Conservation (phyloP, 2,329 filamentous ascomycete genomes). For the Arthroderma sp. region DNA sequence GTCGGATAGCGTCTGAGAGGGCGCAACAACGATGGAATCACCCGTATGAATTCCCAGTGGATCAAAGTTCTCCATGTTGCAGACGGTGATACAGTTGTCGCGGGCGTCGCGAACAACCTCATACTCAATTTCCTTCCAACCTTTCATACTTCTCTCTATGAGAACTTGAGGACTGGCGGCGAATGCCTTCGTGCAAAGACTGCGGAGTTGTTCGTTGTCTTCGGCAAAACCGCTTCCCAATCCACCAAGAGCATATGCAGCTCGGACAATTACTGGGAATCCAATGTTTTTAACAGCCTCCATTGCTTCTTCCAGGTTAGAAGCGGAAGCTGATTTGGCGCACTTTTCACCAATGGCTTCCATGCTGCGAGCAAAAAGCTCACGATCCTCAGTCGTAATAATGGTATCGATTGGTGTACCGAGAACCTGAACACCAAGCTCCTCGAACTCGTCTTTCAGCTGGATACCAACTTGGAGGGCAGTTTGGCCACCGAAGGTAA, state of each 20-base stretch:
- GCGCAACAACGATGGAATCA: conserved; percentile 95
- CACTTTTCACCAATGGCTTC: conserved; percentile 97
- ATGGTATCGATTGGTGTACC: conserved; percentile 97
- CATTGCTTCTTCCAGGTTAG: conserved; percentile 76
- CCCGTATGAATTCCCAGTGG: conserved; percentile 95
- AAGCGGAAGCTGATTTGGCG: conserved; percentile 90
- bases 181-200: conserved; percentile 88
- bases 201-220: conserved; percentile 66
- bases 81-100: conserved; percentile 98
- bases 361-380: conserved; percentile 96
- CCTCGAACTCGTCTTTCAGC: conserved; percentile 92
- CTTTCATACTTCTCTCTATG: conserved; percentile 98
- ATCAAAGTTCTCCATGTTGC: conserved; percentile 99
- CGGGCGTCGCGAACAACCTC: conserved; percentile 91
- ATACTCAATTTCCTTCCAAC: conserved; percentile 99
- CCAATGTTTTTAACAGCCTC: conserved; percentile 80
- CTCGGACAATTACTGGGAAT: conserved; percentile 93
- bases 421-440: conserved; percentile 81
- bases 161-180: conserved; percentile 91
- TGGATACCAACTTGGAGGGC: conserved; percentile 94
- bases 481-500: conserved; percentile 95
- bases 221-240: conserved; percentile 92
- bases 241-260: conserved; percentile 89
- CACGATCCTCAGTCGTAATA: conserved; percentile 95
- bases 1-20: conserved; percentile 90